These are phyloP conservation scores for Boletellus emodensis DNA, from an alignment of 768 basidiomycete genomes.

Conservation along the genomic window DNA sequence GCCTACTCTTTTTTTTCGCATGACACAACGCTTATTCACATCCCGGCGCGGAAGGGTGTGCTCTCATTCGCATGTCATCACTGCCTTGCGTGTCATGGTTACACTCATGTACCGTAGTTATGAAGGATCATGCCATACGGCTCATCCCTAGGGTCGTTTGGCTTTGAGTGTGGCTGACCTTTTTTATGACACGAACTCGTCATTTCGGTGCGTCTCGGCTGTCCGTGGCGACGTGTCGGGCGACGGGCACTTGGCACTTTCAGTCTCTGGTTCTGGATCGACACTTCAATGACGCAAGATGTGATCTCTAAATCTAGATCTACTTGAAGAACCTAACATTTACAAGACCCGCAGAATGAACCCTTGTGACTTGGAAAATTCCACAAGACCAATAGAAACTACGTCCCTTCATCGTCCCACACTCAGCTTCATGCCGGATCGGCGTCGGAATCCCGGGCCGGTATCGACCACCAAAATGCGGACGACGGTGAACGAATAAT, in stretches of 20 bases:
- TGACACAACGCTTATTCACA: neutral
- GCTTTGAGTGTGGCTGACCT: neutral
- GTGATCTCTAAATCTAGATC: neutral
- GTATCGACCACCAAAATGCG: no score
- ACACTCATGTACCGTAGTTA: slow-evolving; percentile 1
- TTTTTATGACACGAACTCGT: neutral
- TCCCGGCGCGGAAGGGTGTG: neutral
- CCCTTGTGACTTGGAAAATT: neutral
- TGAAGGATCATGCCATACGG: neutral
- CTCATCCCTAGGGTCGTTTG: neutral
- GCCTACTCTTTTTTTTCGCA: neutral
- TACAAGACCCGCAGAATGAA: neutral
- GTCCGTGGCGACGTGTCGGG: neutral
- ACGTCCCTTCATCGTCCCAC: no score
- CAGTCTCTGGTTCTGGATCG: no score
- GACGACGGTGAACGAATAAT: no score
- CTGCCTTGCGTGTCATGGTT: slow-evolving; percentile 2
- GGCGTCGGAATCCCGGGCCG: no score
- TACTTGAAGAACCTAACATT: slow-evolving; percentile 7
- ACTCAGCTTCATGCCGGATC: no score
- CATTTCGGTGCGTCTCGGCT: slow-evolving; percentile 1
- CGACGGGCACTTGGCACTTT: no score
- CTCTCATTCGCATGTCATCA: slow-evolving; percentile 15
- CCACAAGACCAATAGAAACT: neutral
- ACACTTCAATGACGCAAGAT: neutral